These are phyloP conservation scores for Prunella vulgaris DNA, from an alignment of 257 asterid genomes.

Conservation along the genomic window DNA sequence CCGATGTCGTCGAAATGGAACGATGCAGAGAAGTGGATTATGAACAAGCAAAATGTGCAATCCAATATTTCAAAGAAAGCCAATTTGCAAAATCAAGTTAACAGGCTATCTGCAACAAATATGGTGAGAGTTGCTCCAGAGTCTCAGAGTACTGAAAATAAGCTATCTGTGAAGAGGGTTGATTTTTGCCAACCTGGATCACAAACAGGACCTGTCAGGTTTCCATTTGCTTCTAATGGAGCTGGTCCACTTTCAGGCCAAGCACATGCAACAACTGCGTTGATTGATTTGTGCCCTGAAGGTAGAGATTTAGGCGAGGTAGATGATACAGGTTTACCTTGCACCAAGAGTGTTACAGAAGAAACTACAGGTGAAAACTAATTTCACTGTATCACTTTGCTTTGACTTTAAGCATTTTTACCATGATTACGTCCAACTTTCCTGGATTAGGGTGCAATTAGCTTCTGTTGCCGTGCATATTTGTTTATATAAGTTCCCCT, in stretches of 20 bases:
- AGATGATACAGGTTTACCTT: constrained; percentile 32
- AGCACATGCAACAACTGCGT: constrained; percentile 28
- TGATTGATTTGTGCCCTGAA: constrained; percentile 51
- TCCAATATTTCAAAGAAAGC: constrained; percentile 49
- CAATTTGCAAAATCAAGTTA: constrained; percentile 42
- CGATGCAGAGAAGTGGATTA: constrained; percentile 98
- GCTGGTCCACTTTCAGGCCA: constrained; percentile 31
- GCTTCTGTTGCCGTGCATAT: not conserved
- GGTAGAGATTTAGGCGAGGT: constrained; percentile 60
- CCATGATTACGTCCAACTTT: not conserved
- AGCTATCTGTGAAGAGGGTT: constrained; percentile 58
- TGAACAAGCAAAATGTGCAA: constrained; percentile 61
- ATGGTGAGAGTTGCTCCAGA: constrained; percentile 68
- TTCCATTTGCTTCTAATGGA: constrained; percentile 36
- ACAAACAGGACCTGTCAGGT: constrained; percentile 39
- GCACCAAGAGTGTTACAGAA: constrained; percentile 49
- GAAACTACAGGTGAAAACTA: constrained; percentile 58
- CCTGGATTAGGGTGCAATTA: not conserved
- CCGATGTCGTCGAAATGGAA: constrained; percentile 96
- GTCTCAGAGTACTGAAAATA: constrained; percentile 38
- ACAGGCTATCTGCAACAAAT: constrained; percentile 29
- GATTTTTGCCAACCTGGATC: constrained; percentile 60
- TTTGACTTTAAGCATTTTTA: not conserved
- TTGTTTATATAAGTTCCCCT: not conserved
- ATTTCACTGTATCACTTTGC: not conserved